Evolutionary conservation across 148 eudicot species (phyloP), one percentile per base, ranked within the genome.

Genomic region (Gaultheria prostrata): DNA sequence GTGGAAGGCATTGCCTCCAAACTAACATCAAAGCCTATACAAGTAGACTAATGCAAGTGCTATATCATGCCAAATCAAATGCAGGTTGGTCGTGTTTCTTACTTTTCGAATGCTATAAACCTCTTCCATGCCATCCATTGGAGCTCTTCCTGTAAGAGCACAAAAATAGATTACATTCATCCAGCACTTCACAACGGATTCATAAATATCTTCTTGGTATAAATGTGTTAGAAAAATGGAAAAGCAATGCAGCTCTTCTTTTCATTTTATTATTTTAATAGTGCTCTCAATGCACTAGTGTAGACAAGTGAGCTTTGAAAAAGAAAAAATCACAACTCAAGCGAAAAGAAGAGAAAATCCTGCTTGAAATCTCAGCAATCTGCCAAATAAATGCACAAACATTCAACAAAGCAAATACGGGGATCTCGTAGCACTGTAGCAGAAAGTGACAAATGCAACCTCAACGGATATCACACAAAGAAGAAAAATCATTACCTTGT

Each of bases 81-180:
- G 46, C 35, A 49, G 26, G 73, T 28, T 71, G 35, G 75, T 49
- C 65, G 46, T 83, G 84, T 57, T 84, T 77, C 98, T 89, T 89
- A 97, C 99, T 90, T 93, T 88, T 95, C 98, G 82, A 97, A 97
- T 70, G 90, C 91, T 81, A 97, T 75, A 87, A 97, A 86, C 83
- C 87, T 93, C 86, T 93, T 97, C 99, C 99, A 97, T 45, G 96
- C 93, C 87, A 93, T 85, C 98, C 98, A 97, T 82, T 97, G 99
- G 65, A 86, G 89, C 87, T 95, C 99, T 84, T 97, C 99, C 99
- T 97, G 92, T 74, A 85, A 73, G 32, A 84, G 70, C 54, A n/a
- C 21, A 77, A 73, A 18, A 69, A 82, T 39, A 56, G 80, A 78
- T 69, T 84, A 73, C 49, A 49, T 82, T 75, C 49, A 72, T 32